A percentile compares a stretch with the other conserved stretches of the same genome.
phyloP scores from a whole-genome alignment of 441 rosid genomes.

The Theobroma grandiflorum region DNA sequence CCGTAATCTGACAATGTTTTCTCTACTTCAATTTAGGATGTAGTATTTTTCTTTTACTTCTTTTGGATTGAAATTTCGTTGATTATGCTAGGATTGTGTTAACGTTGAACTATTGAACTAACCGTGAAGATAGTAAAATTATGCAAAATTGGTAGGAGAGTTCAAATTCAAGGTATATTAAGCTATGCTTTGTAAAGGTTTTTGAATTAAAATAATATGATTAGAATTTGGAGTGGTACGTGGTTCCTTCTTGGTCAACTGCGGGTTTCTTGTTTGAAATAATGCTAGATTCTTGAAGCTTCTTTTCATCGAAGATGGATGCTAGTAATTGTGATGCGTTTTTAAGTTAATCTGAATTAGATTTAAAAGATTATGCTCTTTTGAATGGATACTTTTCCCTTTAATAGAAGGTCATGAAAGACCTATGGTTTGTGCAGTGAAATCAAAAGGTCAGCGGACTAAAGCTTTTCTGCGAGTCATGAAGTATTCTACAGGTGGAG shows the following conservation, averaged over 20 bases:
- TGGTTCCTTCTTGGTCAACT: not conserved
- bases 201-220: slow-evolving; percentile 14
- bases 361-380: not conserved
- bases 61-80: slow-evolving; percentile 5
- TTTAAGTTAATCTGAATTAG: not conserved
- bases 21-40: not conserved
- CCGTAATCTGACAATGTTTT: slow-evolving; percentile 13
- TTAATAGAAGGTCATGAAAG: slow-evolving; percentile 8
- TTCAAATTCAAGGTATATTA: slow-evolving; percentile 14
- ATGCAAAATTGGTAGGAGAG: slow-evolving; percentile 1
- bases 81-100: slow-evolving; percentile 11
- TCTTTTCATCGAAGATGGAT: not conserved
- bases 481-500: slow-evolving; percentile 95
- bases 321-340: not conserved
- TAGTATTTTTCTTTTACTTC: not conserved
- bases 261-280: not conserved
- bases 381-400: not conserved
- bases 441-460: slow-evolving; percentile 70
- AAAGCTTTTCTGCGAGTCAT: slow-evolving; percentile 93
- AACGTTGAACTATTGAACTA: not conserved
- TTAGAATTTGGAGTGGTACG: slow-evolving; percentile 7
- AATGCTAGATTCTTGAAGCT: slow-evolving; percentile 20
- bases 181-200: not conserved
- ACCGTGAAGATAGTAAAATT: not conserved
- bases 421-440: slow-evolving; percentile 57